Evolutionary conservation across 2,329 filamentous ascomycete genomes (phyloP).

Genomic region (Fusarium devonianum): DNA sequence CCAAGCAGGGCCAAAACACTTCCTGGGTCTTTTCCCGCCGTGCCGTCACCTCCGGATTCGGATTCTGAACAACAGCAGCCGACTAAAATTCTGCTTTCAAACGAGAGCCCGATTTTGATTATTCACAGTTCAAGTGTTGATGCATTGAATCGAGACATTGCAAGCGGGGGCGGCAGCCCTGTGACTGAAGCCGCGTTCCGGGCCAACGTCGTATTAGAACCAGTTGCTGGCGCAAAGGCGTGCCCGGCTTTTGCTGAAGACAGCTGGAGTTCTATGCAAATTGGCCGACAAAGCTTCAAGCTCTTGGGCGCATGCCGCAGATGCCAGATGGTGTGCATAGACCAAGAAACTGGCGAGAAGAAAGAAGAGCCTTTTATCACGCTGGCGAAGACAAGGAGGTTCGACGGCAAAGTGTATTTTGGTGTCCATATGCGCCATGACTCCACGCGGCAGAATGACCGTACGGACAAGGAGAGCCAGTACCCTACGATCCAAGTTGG

Average conservation of each 20-base stretch:
- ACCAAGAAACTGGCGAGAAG: conserved; percentile 81
- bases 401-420: conserved; percentile 87
- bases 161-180: conserved; percentile 64
- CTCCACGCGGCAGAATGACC: neutral
- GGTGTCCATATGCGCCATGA: conserved; percentile 77
- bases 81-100: conserved; percentile 78
- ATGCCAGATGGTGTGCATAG: conserved; percentile 96
- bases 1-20: conserved; percentile 41
- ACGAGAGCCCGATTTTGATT: conserved; percentile 91
- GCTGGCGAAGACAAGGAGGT: conserved; percentile 82
- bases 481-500: conserved; percentile 58
- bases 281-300: conserved; percentile 70
- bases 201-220: conserved; percentile 79
- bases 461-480: conserved; percentile 30
- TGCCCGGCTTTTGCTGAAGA: conserved; percentile 79
- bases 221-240: conserved; percentile 50
- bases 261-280: conserved; percentile 71
- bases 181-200: conserved; percentile 81
- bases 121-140: conserved; percentile 83
- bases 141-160: conserved; percentile 77
- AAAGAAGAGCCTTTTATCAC: conserved; percentile 88
- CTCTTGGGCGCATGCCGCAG: conserved; percentile 84
- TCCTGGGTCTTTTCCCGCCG: conserved; percentile 62
- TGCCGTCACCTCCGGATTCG: conserved; percentile 65
- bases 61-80: conserved; percentile 54